Percentiles rank a stretch among this genome's conserved stretches.
These are phyloP conservation scores for Xylaria sp. DNA, from an alignment of 2,329 filamentous ascomycete species.

Conservation along the genomic window DNA sequence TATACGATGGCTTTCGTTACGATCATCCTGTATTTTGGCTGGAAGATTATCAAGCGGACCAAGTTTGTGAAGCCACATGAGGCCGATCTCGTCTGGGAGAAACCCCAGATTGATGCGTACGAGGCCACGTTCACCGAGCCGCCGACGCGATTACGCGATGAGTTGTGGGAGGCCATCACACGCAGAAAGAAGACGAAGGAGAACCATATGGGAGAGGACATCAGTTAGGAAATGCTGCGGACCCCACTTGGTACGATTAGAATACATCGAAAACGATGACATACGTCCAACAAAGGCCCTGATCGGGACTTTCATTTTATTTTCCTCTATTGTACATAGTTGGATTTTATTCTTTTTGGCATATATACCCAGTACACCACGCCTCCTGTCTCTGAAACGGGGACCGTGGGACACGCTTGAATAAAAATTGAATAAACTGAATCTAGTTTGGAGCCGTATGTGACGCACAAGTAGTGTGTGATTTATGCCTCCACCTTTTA, in stretches of 20 bases:
- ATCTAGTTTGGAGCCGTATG: background rate
- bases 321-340: constrained; percentile 19
- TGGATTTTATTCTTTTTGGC: constrained; percentile 17
- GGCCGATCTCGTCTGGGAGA: constrained; percentile 70
- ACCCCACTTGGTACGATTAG: background rate
- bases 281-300: background rate
- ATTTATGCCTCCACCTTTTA: background rate
- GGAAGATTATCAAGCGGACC: constrained; percentile 73
- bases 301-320: background rate
- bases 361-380: constrained; percentile 28
- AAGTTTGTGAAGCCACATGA: constrained; percentile 64
- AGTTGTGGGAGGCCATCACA: constrained; percentile 55
- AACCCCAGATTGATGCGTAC: constrained; percentile 67
- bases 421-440: constrained; percentile 1
- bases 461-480: background rate
- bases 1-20: constrained; percentile 62
- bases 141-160: constrained; percentile 60
- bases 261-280: constrained; percentile 16
- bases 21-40: constrained; percentile 67
- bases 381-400: background rate
- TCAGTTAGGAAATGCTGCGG: constrained; percentile 4
- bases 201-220: constrained; percentile 43
- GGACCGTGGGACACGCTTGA: background rate
- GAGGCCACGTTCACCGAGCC: constrained; percentile 59
- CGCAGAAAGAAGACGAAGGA: constrained; percentile 48